Base-by-base conservation (phyloP, 305 asterid species). In the Lippia alba region DNA sequence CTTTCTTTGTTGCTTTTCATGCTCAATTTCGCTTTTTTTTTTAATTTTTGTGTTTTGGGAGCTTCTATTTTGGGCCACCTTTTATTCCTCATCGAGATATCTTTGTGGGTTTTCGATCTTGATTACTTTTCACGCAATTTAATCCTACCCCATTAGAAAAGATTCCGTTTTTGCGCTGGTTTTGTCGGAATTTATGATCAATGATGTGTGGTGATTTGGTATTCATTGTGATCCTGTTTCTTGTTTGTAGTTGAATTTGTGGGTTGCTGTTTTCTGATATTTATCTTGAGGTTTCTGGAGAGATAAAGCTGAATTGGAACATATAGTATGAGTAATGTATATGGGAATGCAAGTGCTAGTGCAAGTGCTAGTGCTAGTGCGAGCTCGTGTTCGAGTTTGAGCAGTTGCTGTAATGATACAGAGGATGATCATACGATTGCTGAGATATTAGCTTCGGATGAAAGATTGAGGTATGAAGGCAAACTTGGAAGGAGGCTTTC, bases 391-490 rank as follows among this genome's bases (percentile, higher is more conserved):
- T 86, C 95, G 71, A 91, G 93, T 72, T 74, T 82, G 88, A 85
- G 87, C 77, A 85, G 96, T 67, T 88, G 91, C 59, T 81, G 90
- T 14, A 84, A 83, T 3, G 91, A 83, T 70, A 87, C 96, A 30
- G 97, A 94, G 77, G 99, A 94, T 83, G 99, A 94, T 85, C 97
- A 86, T 48, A 83, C 96, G 39, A 91, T 94, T 80, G 99, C 96
- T 41, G 79, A 71, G 16, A 83, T 89, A 53, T 82, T 94, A 72
- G 96, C 91, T 3, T 90, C 86, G 76, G 97, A 91, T 12, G 96
- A 91, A 56, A 79, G 55, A 1, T 67, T 68, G 51, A 78, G 71
- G 58, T 17, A 68, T 71, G 91, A 81, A 51, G 81, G 84, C 55
- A 89, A 74, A 60, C 96, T 89, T 63, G 96, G 96, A 20, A 91